Percentiles rank a stretch among this genome's conserved stretches.
Evolutionary conservation across 768 basidiomycete species (phyloP).

Genomic region (Rhodotorula sphaerocarpa): DNA sequence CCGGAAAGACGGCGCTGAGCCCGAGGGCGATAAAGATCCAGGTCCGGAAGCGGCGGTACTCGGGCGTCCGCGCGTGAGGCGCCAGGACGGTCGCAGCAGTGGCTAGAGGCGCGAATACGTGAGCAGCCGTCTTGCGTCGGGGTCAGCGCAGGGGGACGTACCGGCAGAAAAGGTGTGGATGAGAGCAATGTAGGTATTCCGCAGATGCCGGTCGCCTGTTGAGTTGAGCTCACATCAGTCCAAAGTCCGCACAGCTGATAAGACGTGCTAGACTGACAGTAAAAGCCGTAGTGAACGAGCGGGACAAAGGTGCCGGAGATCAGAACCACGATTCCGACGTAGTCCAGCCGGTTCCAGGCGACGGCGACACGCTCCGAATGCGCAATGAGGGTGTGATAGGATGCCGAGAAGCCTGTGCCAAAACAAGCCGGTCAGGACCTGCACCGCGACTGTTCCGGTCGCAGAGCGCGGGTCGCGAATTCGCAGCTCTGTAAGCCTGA

Average conservation of each 20-base stretch:
- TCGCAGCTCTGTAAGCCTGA: no score
- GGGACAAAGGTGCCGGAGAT: slow-evolving; percentile 29
- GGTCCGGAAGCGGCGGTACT: slow-evolving; percentile 67
- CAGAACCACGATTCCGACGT: slow-evolving; percentile 62
- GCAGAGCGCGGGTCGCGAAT: no score
- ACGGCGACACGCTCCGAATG: slow-evolving; percentile 63
- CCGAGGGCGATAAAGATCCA: slow-evolving; percentile 71
- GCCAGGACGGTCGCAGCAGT: slow-evolving; percentile 68
- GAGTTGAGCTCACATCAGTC: not conserved
- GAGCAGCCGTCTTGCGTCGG: no score
- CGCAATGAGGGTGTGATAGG: slow-evolving; percentile 63
- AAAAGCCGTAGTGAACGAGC: slow-evolving; percentile 20
- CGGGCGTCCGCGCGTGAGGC: slow-evolving; percentile 66
- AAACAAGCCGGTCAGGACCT: no score
- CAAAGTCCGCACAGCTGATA: not conserved
- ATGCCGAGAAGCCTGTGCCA: slow-evolving; percentile 51
- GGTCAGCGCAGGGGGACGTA: slow-evolving; percentile 5
- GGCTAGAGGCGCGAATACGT: slow-evolving; percentile 47
- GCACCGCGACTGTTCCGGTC: no score
- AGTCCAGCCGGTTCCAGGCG: slow-evolving; percentile 61
- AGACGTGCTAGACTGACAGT: not conserved
- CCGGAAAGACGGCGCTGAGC: slow-evolving; percentile 59
- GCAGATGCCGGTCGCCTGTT: slow-evolving; percentile 31
- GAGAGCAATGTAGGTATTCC: slow-evolving; percentile 18
- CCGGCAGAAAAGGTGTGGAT: slow-evolving; percentile 22